phyloP scores from a whole-genome alignment of 805 yeast species.

The Candida lessepsii region DNA sequence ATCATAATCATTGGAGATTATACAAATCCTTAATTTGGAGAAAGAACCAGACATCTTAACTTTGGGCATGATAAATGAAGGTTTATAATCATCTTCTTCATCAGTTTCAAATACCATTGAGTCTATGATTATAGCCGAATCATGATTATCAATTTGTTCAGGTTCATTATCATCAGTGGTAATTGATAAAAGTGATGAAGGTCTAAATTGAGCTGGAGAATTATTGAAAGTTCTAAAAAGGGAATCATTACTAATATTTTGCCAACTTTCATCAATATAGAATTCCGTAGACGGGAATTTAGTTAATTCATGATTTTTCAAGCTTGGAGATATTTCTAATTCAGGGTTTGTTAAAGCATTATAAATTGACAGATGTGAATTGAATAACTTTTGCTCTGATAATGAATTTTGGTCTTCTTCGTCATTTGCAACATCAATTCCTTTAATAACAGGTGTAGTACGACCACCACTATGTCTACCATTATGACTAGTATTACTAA shows the following conservation, averaged over 20 bases:
- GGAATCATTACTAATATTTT: conserved; percentile 24
- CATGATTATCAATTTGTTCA: neutral
- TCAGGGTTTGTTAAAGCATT: conserved; percentile 42
- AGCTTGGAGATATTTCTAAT: conserved; percentile 23
- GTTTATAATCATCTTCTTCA: conserved; percentile 30
- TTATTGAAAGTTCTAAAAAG: conserved; percentile 12
- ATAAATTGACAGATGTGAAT: conserved; percentile 38
- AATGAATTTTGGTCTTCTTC: neutral
- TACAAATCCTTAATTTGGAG: conserved; percentile 2
- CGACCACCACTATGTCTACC: neutral
- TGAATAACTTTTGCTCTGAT: conserved; percentile 28
- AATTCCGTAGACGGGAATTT: conserved; percentile 10
- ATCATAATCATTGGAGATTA: conserved; percentile 15
- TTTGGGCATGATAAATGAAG: conserved; percentile 39
- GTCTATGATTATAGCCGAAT: conserved; percentile 2
- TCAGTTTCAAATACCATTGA: conserved; percentile 42
- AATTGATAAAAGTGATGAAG: conserved; percentile 15
- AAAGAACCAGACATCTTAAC: conserved; percentile 9
- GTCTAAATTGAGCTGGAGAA: conserved; percentile 14
- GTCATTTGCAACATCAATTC: neutral
- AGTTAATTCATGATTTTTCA: conserved; percentile 8
- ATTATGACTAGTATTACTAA: conserved; percentile 3
- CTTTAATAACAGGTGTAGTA: neutral
- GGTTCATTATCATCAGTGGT: conserved; percentile 15
- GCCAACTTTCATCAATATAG: conserved; percentile 26